phyloP scores from a whole-genome alignment of 129 eudicot species.

The Lonicera japonica region DNA sequence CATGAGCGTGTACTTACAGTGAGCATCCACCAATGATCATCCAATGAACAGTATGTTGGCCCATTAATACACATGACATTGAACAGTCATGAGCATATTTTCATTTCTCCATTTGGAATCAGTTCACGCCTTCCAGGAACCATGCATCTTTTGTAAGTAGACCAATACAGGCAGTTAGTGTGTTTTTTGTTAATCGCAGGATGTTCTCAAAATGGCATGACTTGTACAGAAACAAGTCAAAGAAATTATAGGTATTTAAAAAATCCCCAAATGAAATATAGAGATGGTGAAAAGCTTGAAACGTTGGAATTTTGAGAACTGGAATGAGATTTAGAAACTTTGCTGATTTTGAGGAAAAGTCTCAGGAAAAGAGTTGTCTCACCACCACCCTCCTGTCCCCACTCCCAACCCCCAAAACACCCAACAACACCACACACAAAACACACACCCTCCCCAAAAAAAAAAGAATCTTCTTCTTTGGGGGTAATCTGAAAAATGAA shows the following conservation, averaged over 20 bases:
- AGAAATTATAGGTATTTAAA: too few relatives aligned
- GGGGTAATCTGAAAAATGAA: neutral
- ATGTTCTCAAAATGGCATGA: neutral
- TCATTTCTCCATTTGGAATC: neutral
- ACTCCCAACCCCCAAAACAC: neutral
- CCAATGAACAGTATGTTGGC: neutral
- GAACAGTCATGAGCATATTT: neutral
- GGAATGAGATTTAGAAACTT: neutral
- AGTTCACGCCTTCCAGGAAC: too few relatives aligned
- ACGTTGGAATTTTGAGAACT: neutral
- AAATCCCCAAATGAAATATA: neutral
- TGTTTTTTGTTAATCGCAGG: neutral
- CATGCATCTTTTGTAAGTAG: neutral
- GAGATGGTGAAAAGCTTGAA: neutral
- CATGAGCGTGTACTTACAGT: neutral
- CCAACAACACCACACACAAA: too few relatives aligned
- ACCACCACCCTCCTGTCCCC: neutral
- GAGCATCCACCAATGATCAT: too few relatives aligned
- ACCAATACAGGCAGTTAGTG: neutral
- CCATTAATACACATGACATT: neutral
- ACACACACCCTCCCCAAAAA: too few relatives aligned
- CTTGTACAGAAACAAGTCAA: neutral
- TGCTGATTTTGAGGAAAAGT: neutral
- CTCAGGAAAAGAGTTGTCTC: neutral
- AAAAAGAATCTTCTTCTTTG: neutral